A percentile compares a stretch with the other conserved stretches of the same genome.
These are phyloP conservation scores for Cetradonia linearis DNA, from an alignment of 495 filamentous ascomycete genomes.

Conservation along the genomic window DNA sequence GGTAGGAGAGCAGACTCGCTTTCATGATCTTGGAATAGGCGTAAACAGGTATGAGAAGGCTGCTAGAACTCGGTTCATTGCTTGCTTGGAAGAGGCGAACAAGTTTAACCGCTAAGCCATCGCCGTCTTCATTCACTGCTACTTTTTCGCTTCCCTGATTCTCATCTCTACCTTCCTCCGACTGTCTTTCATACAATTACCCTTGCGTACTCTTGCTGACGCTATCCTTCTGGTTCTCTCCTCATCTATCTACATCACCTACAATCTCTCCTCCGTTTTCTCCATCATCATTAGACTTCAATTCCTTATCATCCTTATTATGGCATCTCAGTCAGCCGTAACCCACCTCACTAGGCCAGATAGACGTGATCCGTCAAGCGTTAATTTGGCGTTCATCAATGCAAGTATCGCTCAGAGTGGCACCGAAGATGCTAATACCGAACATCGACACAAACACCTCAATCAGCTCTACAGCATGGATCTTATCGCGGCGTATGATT, in stretches of 20 bases:
- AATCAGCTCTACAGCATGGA: not conserved
- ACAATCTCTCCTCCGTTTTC: not conserved
- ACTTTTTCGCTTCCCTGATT: not conserved
- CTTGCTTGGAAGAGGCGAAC: not conserved
- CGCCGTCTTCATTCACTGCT: not conserved
- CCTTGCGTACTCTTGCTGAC: not conserved
- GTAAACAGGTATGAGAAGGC: not conserved
- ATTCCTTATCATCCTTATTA: not conserved
- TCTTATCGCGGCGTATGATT: not conserved
- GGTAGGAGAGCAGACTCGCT: not conserved
- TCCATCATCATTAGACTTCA: not conserved
- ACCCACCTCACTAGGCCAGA: not conserved
- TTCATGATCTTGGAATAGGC: not conserved
- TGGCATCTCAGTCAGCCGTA: not conserved
- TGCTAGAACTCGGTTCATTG: not conserved
- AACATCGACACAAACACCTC: not conserved
- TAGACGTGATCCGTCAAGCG: not conserved
- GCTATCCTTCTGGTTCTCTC: not conserved
- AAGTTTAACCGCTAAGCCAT: not conserved
- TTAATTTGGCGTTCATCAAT: not conserved
- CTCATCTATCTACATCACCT: not conserved
- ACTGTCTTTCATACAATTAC: constrained; percentile 1
- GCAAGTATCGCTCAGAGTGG: not conserved
- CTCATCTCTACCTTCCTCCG: constrained; percentile 7
- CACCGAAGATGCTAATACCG: not conserved